phyloP scores from a whole-genome alignment of 169 alveolate genomes.

The Cryptosporidium muris region DNA sequence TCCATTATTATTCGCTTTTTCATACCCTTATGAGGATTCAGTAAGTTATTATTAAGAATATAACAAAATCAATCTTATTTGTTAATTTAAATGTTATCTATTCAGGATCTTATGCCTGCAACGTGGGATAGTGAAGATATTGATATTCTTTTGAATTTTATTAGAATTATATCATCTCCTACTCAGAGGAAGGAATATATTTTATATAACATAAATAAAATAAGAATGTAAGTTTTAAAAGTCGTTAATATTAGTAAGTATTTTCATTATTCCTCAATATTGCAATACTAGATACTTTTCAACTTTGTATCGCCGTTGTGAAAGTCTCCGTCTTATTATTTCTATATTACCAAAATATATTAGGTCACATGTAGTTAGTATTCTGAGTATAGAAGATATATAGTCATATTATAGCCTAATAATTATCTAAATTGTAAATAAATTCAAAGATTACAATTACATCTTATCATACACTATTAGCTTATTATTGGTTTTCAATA shows the following conservation, averaged over 20 bases:
- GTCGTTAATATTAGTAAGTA: not conserved
- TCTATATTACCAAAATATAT: slow-evolving; percentile 15
- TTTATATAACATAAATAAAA: not conserved
- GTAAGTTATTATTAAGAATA: slow-evolving; percentile 20
- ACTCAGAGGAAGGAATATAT: slow-evolving; percentile 36
- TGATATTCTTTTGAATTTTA: slow-evolving; percentile 13
- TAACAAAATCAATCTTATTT: not conserved
- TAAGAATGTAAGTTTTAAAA: slow-evolving; percentile 35
- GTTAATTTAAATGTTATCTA: not conserved
- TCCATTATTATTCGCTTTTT: slow-evolving; percentile 62
- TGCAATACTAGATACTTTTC: slow-evolving; percentile 16
- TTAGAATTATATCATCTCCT: not conserved
- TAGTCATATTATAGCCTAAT: not conserved
- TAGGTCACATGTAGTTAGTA: slow-evolving; percentile 15
- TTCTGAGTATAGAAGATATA: slow-evolving; percentile 19
- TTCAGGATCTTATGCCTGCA: slow-evolving; percentile 10
- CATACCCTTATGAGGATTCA: slow-evolving; percentile 67
- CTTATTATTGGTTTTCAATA: not conserved
- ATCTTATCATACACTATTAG: not conserved
- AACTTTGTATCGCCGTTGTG: slow-evolving; percentile 30
- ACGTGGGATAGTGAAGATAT: slow-evolving; percentile 53
- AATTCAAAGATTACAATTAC: no score
- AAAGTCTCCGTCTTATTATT: slow-evolving; percentile 2
- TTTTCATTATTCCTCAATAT: not conserved
- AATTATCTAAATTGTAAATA: no score